Evolutionary conservation across 331 rosid species (phyloP).

Genomic region (Arachis monticola): DNA sequence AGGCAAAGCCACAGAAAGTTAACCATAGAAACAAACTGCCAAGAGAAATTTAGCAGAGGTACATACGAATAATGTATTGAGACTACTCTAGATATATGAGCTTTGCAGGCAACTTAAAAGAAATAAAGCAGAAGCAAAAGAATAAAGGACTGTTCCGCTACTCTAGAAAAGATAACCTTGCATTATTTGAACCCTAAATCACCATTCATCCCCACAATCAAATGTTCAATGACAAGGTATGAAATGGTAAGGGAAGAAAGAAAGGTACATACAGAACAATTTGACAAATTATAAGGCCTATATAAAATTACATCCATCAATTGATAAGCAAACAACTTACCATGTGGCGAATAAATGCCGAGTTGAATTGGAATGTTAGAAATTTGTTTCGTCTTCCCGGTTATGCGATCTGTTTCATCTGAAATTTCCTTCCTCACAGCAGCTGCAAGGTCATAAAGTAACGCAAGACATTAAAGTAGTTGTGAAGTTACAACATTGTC

Average conservation of each 20-base stretch:
- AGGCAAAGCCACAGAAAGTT: constrained; percentile 42
- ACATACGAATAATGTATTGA: background rate
- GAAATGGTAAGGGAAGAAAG: background rate
- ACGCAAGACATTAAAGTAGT: constrained; percentile 19
- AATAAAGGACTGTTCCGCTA: background rate
- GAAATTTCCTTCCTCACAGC: constrained; percentile 90
- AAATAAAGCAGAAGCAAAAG: background rate
- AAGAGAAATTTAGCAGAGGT: background rate
- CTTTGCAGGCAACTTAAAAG: background rate
- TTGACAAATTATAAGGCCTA: constrained; percentile 20
- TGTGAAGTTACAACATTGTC: constrained; percentile 6
- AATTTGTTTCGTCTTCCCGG: constrained; percentile 91
- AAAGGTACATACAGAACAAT: background rate
- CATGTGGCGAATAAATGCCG: constrained; percentile 97
- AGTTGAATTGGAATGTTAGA: constrained; percentile 96
- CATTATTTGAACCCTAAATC: background rate
- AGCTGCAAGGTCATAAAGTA: constrained; percentile 61
- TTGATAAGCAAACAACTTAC: constrained; percentile 54
- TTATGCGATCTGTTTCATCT: constrained; percentile 97
- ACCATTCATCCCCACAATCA: background rate
- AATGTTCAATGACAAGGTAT: background rate
- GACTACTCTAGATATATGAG: background rate
- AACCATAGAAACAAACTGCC: background rate
- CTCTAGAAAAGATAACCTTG: background rate
- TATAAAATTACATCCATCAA: constrained; percentile 30